These are phyloP conservation scores for Nemania sp. DNA, from an alignment of 2,329 filamentous ascomycete species.

Conservation along the genomic window DNA sequence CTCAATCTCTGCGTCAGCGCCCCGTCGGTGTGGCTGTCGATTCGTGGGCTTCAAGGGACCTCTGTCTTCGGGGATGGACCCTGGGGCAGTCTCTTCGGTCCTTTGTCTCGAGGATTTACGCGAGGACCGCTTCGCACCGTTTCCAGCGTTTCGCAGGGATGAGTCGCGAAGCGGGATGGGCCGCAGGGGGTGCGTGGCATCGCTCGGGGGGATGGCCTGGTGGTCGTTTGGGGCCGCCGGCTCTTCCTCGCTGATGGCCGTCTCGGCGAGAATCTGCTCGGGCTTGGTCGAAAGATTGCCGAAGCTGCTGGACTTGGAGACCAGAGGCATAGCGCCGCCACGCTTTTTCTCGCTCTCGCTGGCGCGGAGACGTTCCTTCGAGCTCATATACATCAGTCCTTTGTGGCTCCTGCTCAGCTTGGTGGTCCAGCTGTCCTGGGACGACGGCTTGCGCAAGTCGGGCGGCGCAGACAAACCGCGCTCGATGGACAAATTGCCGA, in stretches of 20 bases:
- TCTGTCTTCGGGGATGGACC: conserved; percentile 49
- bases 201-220: conserved; percentile 29
- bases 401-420: conserved; percentile 57
- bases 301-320: conserved; percentile 46
- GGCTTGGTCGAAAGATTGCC: conserved; percentile 43
- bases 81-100: conserved; percentile 43
- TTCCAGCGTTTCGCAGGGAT: conserved; percentile 62
- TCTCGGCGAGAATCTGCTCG: conserved; percentile 57
- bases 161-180: conserved; percentile 69
- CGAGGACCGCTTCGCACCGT: conserved; percentile 56
- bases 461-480: conserved; percentile 52
- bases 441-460: conserved; percentile 57
- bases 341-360: conserved; percentile 66
- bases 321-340: conserved; percentile 45
- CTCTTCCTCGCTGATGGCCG: conserved; percentile 62
- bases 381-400: conserved; percentile 74
- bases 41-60: conserved; percentile 38
- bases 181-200: conserved; percentile 32
- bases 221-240: conserved; percentile 35
- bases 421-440: conserved; percentile 65
- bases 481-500: conserved; percentile 67
- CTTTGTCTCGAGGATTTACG: conserved; percentile 55
- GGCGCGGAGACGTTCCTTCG: conserved; percentile 66
- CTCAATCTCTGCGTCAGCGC: conserved; percentile 30
- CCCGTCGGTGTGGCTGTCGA: conserved; percentile 32